Conservation (phyloP, 2,329 filamentous ascomycete species). For the Penicillium sp. region DNA sequence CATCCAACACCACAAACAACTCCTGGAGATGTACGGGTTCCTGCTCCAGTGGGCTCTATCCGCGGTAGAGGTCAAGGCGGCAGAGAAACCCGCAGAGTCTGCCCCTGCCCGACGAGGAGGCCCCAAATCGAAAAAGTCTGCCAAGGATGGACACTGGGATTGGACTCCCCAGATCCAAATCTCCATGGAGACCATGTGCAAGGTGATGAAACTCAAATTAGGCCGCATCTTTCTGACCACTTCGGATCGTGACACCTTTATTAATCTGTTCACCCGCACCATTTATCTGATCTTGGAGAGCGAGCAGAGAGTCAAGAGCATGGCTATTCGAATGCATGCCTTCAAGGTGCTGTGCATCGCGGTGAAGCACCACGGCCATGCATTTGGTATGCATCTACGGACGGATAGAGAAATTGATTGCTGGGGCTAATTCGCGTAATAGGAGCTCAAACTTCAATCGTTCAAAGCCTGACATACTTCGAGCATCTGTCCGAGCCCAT, state of each 20-base stretch:
- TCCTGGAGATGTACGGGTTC: conserved; percentile 93
- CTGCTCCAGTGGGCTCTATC: conserved; percentile 93
- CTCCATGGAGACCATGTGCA: conserved; percentile 92
- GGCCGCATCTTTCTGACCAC: conserved; percentile 93
- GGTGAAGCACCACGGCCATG: conserved; percentile 96
- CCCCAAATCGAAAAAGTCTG: conserved; percentile 71
- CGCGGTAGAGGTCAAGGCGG: conserved; percentile 89
- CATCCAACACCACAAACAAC: conserved; percentile 80
- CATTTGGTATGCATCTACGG: conserved; percentile 65
- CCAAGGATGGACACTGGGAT: conserved; percentile 82
- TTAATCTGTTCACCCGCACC: conserved; percentile 85
- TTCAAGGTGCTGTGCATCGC: conserved; percentile 97
- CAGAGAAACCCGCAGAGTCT: conserved; percentile 78
- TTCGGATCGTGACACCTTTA: conserved; percentile 92
- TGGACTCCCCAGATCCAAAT: conserved; percentile 83
- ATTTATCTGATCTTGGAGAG: conserved; percentile 94
- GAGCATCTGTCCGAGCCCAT: conserved; percentile 98
- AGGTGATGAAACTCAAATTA: conserved; percentile 89
- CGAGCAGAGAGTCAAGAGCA: conserved; percentile 87
- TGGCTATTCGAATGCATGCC: conserved; percentile 87
- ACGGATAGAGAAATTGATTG: not conserved
- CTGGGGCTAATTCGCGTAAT: conserved; percentile 23
- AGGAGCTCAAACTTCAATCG: conserved; percentile 96
- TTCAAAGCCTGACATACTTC: conserved; percentile 96
- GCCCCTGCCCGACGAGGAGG: conserved; percentile 73